Evolutionary conservation across 805 yeast genomes (phyloP).

Genomic region (Cyberlindnera xylosilytica): DNA sequence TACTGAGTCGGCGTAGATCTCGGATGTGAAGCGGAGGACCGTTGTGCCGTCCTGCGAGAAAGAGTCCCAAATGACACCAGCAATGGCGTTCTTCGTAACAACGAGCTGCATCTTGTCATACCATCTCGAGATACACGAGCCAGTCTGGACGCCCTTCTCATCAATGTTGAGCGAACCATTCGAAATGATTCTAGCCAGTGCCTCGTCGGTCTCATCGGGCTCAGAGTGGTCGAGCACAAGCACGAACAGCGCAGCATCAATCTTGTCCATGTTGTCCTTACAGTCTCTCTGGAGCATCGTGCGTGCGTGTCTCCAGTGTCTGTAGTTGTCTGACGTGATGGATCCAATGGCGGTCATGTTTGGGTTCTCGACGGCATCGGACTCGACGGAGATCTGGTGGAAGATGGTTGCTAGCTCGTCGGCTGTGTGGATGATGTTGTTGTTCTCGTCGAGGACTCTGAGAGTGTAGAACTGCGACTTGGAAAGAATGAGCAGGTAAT

Average conservation of each 20-base stretch:
- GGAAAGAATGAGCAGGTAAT: conserved; percentile 72
- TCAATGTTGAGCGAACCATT: conserved; percentile 78
- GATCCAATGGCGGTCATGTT: conserved; percentile 77
- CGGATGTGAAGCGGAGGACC: conserved; percentile 82
- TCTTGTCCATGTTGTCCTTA: conserved; percentile 36
- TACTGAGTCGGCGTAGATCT: conserved; percentile 86
- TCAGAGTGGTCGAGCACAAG: conserved; percentile 76
- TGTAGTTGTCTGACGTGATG: conserved; percentile 80
- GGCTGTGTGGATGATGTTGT: conserved; percentile 64
- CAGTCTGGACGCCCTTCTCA: conserved; percentile 75
- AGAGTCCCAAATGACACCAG: conserved; percentile 89
- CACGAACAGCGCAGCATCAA: conserved; percentile 79
- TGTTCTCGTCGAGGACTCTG: conserved; percentile 68
- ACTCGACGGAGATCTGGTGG: conserved; percentile 64
- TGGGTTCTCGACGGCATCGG: conserved; percentile 55
- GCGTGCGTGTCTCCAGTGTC: conserved; percentile 78
- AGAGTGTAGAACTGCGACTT: conserved; percentile 86
- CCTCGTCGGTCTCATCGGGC: conserved; percentile 46
- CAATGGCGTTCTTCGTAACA: conserved; percentile 80
- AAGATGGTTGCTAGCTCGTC: conserved; percentile 65
- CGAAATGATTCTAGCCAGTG: conserved; percentile 57
- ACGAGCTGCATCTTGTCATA: conserved; percentile 82
- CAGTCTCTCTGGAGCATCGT: conserved; percentile 40
- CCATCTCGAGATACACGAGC: conserved; percentile 93
- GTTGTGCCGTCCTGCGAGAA: conserved; percentile 93